Base-by-base conservation (phyloP, 2,329 filamentous ascomycete genomes). In the Arthrobotrys sinensis region DNA sequence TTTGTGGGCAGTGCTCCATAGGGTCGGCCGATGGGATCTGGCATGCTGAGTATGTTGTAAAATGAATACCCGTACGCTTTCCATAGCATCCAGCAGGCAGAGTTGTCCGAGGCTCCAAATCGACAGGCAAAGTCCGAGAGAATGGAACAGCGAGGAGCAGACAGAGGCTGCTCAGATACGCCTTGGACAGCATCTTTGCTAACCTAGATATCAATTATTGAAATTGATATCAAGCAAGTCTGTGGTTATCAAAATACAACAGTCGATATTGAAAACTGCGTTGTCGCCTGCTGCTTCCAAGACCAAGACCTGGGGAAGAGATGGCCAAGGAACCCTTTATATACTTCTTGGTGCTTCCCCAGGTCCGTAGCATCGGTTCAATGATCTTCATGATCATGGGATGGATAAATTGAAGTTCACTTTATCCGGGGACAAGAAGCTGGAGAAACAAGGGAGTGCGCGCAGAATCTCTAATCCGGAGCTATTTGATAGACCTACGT, bases 1-100 rank as follows among this genome's bases (percentile, higher is more conserved):
- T 77, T 28, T 77, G 73, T 28, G 73, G 73, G 45, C 73, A 77
- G 52, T 77, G 73, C 5, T 43, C 40, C 73, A 77, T 77, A 1
- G 73, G 73, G 50, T 70, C 73, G 7, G 16, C 21, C 40, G 46
- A 43, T 3, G 73, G 73, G 66, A 77, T 77, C 52, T 77, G 73
- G 24, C 73, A 77, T 62, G 73, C 73, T 16, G 73, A 77, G 45
- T 77, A 66, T 28, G 50, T 62, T 3, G 66, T 77, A 40, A 77
- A 77, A 46, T 71, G 73, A 21, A 77, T 77, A n/a, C 66, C 73
- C 3, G 60, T 71, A 16, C 73, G 73, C 3, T 55, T 64, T 24
- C 65, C 65, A 21, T 63, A 69, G 65, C 64, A 64, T 24, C 63
- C 72, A 14, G 64, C 48, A 19, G 64, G 65, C 19, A 76, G 50